Evolutionary conservation across 352 stramenopile species (phyloP).

Genomic region (Pythium myriotylum): DNA sequence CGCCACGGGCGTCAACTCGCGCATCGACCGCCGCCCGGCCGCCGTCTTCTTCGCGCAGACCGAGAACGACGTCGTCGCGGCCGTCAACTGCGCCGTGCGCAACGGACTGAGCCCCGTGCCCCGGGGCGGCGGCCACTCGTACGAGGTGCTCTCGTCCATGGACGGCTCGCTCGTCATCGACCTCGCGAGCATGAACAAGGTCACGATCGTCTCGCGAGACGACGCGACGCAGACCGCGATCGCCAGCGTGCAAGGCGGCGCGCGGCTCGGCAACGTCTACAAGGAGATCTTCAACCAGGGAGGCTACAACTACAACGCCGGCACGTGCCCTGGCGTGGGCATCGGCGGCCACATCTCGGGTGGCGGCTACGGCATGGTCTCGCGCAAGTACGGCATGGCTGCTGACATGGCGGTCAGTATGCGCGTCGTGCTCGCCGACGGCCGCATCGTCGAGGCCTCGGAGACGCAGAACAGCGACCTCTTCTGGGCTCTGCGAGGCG

Average conservation of each 20-base stretch:
- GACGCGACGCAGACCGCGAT: constrained; percentile 32
- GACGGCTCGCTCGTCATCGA: constrained; percentile 59
- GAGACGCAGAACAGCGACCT: constrained; percentile 40
- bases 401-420: constrained; percentile 47
- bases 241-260: constrained; percentile 42
- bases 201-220: constrained; percentile 37
- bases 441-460: constrained; percentile 44
- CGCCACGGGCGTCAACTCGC: constrained; percentile 52
- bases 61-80: constrained; percentile 46
- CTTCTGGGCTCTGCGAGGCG: constrained; percentile 54
- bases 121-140: constrained; percentile 55
- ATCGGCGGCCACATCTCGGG: constrained; percentile 58
- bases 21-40: constrained; percentile 44
- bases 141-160: constrained; percentile 62
- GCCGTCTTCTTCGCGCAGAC: constrained; percentile 50
- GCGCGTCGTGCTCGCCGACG: constrained; percentile 50
- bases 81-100: constrained; percentile 40
- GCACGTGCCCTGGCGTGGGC: constrained; percentile 53
- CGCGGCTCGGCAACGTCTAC: constrained; percentile 50
- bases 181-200: constrained; percentile 55
- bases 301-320: constrained; percentile 59
- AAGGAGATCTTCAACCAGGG: constrained; percentile 44
- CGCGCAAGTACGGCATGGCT: constrained; percentile 49
- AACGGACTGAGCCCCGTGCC: constrained; percentile 43
- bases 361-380: constrained; percentile 54